Evolutionary conservation across 805 yeast species (phyloP), one percentile per base, ranked within the genome.

Genomic region (Phaffomyces opuntiae): DNA sequence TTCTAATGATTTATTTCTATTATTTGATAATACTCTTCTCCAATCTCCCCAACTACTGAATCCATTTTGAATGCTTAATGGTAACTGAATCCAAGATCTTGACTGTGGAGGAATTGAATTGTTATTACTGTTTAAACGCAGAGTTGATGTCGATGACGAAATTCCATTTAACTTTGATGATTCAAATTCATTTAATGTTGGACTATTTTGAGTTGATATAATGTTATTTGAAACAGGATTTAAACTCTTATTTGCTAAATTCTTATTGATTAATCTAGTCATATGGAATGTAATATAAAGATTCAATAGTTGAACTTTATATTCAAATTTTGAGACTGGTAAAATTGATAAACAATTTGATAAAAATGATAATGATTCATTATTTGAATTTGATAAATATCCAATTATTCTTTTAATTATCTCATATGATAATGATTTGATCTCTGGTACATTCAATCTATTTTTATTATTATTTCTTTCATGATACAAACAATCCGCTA

Each of bases 221-320:
- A 36, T 13, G 9, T 35, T 26, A 8, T 31, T 25, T 16, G n/a
- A 5, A 11, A 29, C 13, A 19, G 33, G 34, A 7, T 12, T 13
- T 6, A 25, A 33, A 21, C 31, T 40, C n/a, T 34, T 38, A 21
- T 19, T 17, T 19, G 39, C 9, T n/a, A 33, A 26, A 5, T 37
- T 43, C 14, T 19, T 40, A 56, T 61, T 73, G 51, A 73, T 68
- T 44, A 77, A 69, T 48, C 78, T 70, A 36, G 80, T 75, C 45
- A 90, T 67, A 39, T 87, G 87, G 57, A 85, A 87, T 0, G 95
- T 83, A 34, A 89, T 74, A 63, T 84, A 88, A 21, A 87, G 69
- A 56, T 89, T 90, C 41, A 87, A 55, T 31, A 84, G 66, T 36
- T 87, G 87, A 0, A 88, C 74, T 53, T 81, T 80, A 3, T 61